A percentile compares a stretch with the other conserved stretches of the same genome.
Conservation (phyloP, 1,284 basidiomycete species). For the Phylloboletellus chloephorus region DNA sequence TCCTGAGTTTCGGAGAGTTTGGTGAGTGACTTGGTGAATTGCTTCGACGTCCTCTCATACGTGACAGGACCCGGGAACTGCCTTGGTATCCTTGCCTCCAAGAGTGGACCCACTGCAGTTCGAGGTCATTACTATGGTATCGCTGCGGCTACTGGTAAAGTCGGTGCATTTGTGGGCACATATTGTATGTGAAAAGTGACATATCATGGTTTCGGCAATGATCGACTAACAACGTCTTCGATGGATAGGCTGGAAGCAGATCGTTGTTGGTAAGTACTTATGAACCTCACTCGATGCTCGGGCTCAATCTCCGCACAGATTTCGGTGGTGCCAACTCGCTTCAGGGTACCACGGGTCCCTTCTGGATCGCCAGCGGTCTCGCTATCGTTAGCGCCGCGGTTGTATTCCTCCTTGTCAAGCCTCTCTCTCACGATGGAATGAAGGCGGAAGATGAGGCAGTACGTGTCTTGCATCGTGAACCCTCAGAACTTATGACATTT, state of each 20-base stretch:
- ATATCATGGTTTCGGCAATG: background rate
- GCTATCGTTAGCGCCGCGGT: constrained; percentile 75
- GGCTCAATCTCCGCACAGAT: constrained; percentile 35
- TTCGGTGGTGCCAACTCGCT: constrained; percentile 50
- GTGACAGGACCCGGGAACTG: constrained; percentile 68
- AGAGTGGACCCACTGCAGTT: constrained; percentile 78
- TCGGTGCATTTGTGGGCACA: constrained; percentile 81
- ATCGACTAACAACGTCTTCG: constrained; percentile 9
- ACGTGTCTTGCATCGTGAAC: constrained; percentile 1
- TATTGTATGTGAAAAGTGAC: constrained; percentile 46
- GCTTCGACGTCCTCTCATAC: constrained; percentile 2
- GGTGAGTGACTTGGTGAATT: constrained; percentile 32
- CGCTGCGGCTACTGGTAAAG: constrained; percentile 87
- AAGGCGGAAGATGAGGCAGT: constrained; percentile 57
- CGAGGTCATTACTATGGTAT: constrained; percentile 83
- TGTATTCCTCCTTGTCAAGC: constrained; percentile 70
- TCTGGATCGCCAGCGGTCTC: constrained; percentile 77
- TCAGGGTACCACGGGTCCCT: constrained; percentile 71
- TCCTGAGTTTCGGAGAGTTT: constrained; percentile 81
- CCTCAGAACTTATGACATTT: background rate
- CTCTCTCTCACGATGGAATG: constrained; percentile 78
- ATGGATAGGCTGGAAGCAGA: constrained; percentile 58
- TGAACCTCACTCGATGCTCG: background rate
- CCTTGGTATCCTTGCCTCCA: constrained; percentile 75
- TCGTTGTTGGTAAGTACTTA: constrained; percentile 48